These are phyloP conservation scores for Penium margaritaceum DNA, from an alignment of 139 green algal genomes.

Conservation along the genomic window DNA sequence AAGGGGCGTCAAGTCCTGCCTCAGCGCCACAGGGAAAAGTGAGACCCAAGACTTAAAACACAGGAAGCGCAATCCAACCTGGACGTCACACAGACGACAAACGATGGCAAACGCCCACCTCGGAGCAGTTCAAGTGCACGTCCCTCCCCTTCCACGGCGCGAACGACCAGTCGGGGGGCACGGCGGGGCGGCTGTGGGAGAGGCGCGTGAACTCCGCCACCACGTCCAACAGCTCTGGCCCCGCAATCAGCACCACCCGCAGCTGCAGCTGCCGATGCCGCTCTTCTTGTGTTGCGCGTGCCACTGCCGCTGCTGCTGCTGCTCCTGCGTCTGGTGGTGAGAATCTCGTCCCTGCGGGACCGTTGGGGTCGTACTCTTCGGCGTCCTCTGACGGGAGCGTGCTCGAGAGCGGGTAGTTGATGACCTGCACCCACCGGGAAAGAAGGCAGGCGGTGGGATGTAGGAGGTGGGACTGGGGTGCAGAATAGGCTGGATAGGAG, in stretches of 20 bases:
- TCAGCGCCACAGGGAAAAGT: neutral
- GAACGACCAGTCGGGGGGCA: constrained; percentile 30
- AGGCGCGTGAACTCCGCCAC: constrained; percentile 32
- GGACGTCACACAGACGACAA: constrained; percentile 15
- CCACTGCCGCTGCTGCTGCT: too few relatives aligned
- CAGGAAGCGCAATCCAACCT: too few relatives aligned
- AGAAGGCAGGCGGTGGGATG: too few relatives aligned
- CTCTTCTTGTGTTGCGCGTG: too few relatives aligned
- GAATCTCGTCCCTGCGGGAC: too few relatives aligned
- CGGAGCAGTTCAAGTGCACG: constrained; percentile 28
- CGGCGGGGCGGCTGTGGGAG: constrained; percentile 3
- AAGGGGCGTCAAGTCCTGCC: neutral
- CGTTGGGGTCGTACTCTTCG: too few relatives aligned
- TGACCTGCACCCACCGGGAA: too few relatives aligned
- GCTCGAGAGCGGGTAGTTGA: too few relatives aligned
- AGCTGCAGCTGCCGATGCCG: constrained; percentile 5
- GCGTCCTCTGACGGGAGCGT: too few relatives aligned
- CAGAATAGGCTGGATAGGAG: too few relatives aligned
- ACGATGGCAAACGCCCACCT: constrained; percentile 1
- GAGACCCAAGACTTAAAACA: neutral
- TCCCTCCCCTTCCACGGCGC: constrained; percentile 36
- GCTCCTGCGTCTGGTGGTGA: too few relatives aligned
- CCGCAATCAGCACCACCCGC: constrained; percentile 24
- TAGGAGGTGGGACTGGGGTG: too few relatives aligned
- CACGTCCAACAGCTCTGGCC: constrained; percentile 12